Percentiles rank a stretch among this genome's conserved stretches.
Conservation (phyloP, 441 rosid genomes). For the Manihot esculenta region DNA sequence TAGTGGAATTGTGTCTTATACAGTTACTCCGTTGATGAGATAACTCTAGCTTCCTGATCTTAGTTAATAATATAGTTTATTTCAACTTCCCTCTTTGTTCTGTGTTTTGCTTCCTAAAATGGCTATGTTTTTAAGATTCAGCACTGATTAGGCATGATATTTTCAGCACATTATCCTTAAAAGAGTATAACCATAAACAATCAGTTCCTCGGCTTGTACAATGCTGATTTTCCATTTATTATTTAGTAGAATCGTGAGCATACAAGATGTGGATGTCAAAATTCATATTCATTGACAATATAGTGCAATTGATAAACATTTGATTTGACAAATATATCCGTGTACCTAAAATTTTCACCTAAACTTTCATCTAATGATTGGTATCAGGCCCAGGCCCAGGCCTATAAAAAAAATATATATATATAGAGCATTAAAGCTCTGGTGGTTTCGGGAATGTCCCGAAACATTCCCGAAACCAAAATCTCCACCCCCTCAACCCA, state of each 20-base stretch:
- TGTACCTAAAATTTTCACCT: neutral
- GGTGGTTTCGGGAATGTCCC: too few relatives aligned
- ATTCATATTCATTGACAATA: neutral
- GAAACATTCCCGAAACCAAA: too few relatives aligned
- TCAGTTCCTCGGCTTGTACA: neutral
- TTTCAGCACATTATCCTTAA: neutral
- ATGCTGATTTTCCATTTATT: neutral
- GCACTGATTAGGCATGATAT: neutral
- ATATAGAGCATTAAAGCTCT: too few relatives aligned
- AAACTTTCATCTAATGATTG: neutral
- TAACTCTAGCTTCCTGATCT: neutral
- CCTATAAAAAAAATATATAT: too few relatives aligned
- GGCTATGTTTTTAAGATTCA: neutral
- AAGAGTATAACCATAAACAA: neutral
- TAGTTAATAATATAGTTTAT: neutral
- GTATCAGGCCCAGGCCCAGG: too few relatives aligned
- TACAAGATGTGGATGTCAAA: neutral
- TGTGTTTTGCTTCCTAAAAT: neutral
- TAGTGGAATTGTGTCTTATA: neutral
- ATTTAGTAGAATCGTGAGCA: neutral
- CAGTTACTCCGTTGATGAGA: neutral
- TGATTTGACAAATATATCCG: neutral
- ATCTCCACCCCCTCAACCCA: too few relatives aligned
- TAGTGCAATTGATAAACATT: neutral
- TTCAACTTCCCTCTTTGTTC: neutral